Evolutionary conservation across 192 early-diverging fungal species (phyloP), one percentile per base, ranked within the genome.

Genomic region (Coemansia sp.): DNA sequence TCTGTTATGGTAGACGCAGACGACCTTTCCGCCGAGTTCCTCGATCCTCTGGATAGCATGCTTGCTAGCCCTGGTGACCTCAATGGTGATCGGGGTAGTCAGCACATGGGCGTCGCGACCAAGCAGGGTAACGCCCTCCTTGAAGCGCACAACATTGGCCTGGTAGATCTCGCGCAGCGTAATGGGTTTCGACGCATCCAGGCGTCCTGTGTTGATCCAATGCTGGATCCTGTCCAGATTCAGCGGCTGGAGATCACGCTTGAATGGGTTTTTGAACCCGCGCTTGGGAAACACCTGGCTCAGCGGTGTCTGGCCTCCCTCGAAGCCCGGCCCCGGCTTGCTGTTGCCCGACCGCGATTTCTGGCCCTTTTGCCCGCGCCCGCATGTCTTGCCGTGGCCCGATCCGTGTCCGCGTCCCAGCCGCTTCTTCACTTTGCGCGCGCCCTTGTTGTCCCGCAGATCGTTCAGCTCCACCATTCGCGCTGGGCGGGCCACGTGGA

Each of bases 261-360:
- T 59, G 58, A 72, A 65, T 80, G 75, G 67, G 75, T 91, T 93
- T 69, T 85, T 85, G 72, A 93, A 93, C 58, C 95, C 95, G 63
- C 92, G 87, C 78, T 95, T 94, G 4, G 95, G 95, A 47, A 97
- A 88, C 37, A 88, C 86, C 48, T 87, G 87, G 22, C 88, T 86
- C 47, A 97, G 68, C 51, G 94, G 92, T 16, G 91, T 93, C 71
- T 97, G 95, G 37, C 97, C 97, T 68, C 97, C 97, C 76, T 97
- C 94, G 69, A 94, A 98, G 19, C 88, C 92, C 4, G 90, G 91
- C 19, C 85, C 80, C 18, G 94, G 94, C 51, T 90, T 86, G 60
- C 87, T 77, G 57, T 92, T 93, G 61, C 90, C 87, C 8, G 88
- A 71, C 9, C 93, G 89, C 26, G 92, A 88, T 41, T 95, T 90